Base-by-base conservation (phyloP, 2,329 filamentous ascomycete genomes). In the Penicillium sp. region DNA sequence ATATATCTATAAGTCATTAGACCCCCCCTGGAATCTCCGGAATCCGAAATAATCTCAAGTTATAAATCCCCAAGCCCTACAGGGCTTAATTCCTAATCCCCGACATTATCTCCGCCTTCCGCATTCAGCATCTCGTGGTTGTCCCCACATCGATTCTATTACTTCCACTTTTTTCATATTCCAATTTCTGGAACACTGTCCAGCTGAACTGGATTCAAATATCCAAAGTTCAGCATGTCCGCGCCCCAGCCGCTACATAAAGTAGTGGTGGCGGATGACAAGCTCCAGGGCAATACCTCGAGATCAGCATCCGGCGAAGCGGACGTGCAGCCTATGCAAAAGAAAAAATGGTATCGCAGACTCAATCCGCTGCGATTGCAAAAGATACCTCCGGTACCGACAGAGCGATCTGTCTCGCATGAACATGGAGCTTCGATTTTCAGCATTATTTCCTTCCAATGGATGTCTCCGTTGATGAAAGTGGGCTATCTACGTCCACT, bases 381-480 rank as follows among this genome's bases (percentile, higher is more conserved):
- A 39, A 64, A 66, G 17, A 69, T 70, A 34, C 80, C 80, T n/a
- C 77, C 79, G 2, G 66, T 83, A 2, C 80, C 81, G 1, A 65
- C 75, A 24, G 70, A 77, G 57, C 70, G 79, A 28, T 62, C 62
- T 9, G 68, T 75, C 0, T 89, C 81, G 6, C 79, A 78, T 54
- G 90, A 96, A 70, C 76, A 88, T 64, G 76, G 73, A 4, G 90
- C 90, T 5, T 73, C 78, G 2, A 84, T 89, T 62, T 78, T 93
- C 55, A 95, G 87, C 70, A 66, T 76, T 49, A 66, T 95, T 21
- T 85, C 84, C 4, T 97, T 95, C 64, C 81, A 88, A 66, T 97
- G 91, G 91, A 91, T 96, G 77, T 82, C 82, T 0, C 84, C 88
- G 1, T 65, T 97, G 48, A 97, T 97, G 90, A 77, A 71, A 55